Percentiles rank a stretch among this genome's conserved stretches.
phyloP scores from a whole-genome alignment of 192 early-diverging fungal genomes.

The Backusella tuberculispora region DNA sequence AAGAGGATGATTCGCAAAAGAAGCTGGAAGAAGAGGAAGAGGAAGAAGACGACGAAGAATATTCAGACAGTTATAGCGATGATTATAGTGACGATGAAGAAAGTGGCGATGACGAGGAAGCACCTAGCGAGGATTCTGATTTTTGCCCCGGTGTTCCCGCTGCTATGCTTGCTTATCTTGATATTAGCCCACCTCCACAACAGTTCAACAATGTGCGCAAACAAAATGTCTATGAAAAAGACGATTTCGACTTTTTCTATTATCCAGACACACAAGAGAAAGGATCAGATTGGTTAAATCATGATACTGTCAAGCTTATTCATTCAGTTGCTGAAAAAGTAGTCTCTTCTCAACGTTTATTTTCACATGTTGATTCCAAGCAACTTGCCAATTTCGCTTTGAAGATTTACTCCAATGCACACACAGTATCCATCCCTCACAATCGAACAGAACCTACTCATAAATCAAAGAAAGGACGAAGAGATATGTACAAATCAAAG shows the following conservation, averaged over 20 bases:
- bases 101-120: conserved; percentile 18
- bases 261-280: conserved; percentile 22
- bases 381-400: conserved; percentile 33
- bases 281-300: conserved; percentile 28
- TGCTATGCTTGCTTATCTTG: conserved; percentile 40
- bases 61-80: not conserved
- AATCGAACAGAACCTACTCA: conserved; percentile 33
- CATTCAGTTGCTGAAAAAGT: not conserved
- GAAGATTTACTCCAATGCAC: conserved; percentile 45
- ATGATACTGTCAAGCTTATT: conserved; percentile 33
- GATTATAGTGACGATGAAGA: conserved; percentile 8
- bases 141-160: conserved; percentile 43
- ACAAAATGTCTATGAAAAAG: not conserved
- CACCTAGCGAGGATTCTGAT: conserved; percentile 10
- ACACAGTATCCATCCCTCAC: conserved; percentile 33
- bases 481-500: conserved; percentile 10
- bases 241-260: conserved; percentile 41
- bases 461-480: conserved; percentile 18
- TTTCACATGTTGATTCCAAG: conserved; percentile 16
- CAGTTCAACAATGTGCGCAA: not conserved
- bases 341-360: conserved; percentile 4
- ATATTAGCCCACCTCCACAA: conserved; percentile 29
- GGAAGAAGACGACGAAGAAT: not conserved
- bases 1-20: not conserved
- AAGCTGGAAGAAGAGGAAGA: not conserved